phyloP scores from a whole-genome alignment of 2,329 filamentous ascomycete species.

The Raffaelea arxii region DNA sequence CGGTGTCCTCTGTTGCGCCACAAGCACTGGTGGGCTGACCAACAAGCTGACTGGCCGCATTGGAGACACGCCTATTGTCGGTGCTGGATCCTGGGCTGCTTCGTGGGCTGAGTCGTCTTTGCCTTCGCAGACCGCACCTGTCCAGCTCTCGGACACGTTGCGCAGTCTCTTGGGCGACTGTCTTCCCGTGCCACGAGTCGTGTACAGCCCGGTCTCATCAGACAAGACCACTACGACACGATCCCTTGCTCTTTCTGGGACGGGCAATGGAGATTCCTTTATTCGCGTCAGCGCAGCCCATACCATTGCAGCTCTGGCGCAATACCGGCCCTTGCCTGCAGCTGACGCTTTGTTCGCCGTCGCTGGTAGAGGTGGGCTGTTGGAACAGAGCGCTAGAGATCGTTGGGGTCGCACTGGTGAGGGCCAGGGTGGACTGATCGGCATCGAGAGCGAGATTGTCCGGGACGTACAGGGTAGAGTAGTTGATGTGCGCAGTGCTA shows the following conservation, averaged over 20 bases:
- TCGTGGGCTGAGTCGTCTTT: constrained; percentile 52
- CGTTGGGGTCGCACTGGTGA: constrained; percentile 68
- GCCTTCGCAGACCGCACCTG: constrained; percentile 20
- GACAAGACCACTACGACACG: constrained; percentile 23
- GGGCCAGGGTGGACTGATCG: constrained; percentile 79
- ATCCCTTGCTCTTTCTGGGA: constrained; percentile 58
- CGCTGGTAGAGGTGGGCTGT: constrained; percentile 60
- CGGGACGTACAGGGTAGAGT: constrained; percentile 34
- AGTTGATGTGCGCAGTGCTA: constrained; percentile 32
- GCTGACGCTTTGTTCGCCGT: constrained; percentile 52
- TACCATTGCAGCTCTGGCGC: constrained; percentile 62
- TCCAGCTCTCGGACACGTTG: constrained; percentile 32
- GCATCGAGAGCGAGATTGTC: constrained; percentile 53
- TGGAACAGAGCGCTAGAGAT: constrained; percentile 63
- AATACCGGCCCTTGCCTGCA: constrained; percentile 47
- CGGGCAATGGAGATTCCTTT: constrained; percentile 85
- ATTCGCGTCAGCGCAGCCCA: constrained; percentile 61
- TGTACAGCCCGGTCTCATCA: constrained; percentile 23
- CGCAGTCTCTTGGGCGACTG: constrained; percentile 48
- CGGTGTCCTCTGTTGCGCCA: constrained; percentile 61
- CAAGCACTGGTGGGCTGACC: constrained; percentile 67
- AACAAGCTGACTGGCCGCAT: constrained; percentile 82
- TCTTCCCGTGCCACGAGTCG: constrained; percentile 32
- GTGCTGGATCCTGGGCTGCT: constrained; percentile 85
- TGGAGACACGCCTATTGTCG: constrained; percentile 75